Evolutionary conservation across 331 rosid genomes (phyloP).

Genomic region (Erythrophleum ivorense): DNA sequence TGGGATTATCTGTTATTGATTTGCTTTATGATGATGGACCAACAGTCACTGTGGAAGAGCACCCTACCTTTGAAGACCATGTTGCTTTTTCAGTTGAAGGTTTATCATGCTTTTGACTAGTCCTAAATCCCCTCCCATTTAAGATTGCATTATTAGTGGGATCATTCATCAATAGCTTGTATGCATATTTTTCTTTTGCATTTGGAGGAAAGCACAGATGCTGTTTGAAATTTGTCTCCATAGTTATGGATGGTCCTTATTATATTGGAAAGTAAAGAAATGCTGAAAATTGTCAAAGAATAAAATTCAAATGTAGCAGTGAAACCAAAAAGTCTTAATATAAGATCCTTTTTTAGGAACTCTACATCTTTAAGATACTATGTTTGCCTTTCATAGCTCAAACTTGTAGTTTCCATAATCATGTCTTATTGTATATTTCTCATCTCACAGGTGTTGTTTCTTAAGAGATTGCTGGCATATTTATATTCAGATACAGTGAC

Average conservation of each 20-base stretch:
- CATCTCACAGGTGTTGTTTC: not conserved
- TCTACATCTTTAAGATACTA: constrained; percentile 32
- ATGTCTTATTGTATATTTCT: constrained; percentile 23
- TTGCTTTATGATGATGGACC: constrained; percentile 71
- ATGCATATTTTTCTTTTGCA: constrained; percentile 32
- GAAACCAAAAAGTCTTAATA: constrained; percentile 16
- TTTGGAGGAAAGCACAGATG: constrained; percentile 9
- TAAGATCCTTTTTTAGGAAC: constrained; percentile 24
- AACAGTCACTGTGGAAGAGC: constrained; percentile 46
- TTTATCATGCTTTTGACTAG: constrained; percentile 43
- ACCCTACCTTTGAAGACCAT: constrained; percentile 74
- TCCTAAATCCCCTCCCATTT: constrained; percentile 19
- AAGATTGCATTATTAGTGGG: constrained; percentile 18
- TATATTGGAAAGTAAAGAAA: constrained; percentile 32
- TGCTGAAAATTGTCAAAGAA: constrained; percentile 9
- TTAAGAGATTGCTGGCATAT: not conserved
- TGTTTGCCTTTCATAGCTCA: constrained; percentile 12
- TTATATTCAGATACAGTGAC: not conserved
- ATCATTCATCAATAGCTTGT: constrained; percentile 24
- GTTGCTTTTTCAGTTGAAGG: constrained; percentile 94
- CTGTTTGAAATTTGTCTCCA: constrained; percentile 20
- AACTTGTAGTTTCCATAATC: constrained; percentile 12
- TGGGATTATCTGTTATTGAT: constrained; percentile 74
- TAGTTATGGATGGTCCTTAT: not conserved
- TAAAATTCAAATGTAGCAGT: constrained; percentile 22